These are phyloP conservation scores for Xylaria cubensis DNA, from an alignment of 495 filamentous ascomycete species.

Conservation along the genomic window DNA sequence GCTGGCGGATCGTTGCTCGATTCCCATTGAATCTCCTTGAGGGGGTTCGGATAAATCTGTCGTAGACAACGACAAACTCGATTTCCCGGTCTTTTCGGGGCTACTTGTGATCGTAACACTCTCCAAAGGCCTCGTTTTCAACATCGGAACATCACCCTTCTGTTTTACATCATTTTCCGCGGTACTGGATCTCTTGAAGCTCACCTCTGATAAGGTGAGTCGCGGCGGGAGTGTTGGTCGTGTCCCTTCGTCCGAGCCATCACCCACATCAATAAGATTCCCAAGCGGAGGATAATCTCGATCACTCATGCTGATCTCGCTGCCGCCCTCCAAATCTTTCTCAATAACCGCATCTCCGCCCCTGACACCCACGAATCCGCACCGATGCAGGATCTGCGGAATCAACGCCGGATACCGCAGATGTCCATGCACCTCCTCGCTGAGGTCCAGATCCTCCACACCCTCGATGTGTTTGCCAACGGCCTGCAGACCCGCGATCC, in stretches of 20 bases:
- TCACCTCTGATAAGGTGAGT: not conserved
- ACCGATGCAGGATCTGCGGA: constrained; percentile 68
- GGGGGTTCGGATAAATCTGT: not conserved
- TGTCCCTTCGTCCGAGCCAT: constrained; percentile 34
- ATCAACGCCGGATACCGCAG: constrained; percentile 73
- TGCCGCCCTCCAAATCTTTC: constrained; percentile 51
- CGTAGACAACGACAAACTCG: not conserved
- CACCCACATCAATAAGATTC: constrained; percentile 58
- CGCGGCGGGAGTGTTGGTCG: constrained; percentile 33
- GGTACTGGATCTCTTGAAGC: constrained; percentile 33
- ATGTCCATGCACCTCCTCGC: constrained; percentile 74
- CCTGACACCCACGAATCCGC: constrained; percentile 72
- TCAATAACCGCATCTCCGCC: constrained; percentile 57
- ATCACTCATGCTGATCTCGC: constrained; percentile 51
- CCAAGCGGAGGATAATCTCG: constrained; percentile 37
- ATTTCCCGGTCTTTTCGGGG: not conserved
- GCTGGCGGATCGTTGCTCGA: not conserved
- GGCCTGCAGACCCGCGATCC: constrained; percentile 75
- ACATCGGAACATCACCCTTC: constrained; percentile 51
- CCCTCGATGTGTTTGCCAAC: constrained; percentile 66
- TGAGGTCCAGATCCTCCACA: constrained; percentile 80
- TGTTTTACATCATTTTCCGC: constrained; percentile 53
- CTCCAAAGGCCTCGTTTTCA: constrained; percentile 42
- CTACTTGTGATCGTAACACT: not conserved
- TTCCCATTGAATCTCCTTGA: not conserved